These are phyloP conservation scores for Musa itinerans DNA, from an alignment of 176 grass and related monocot species.

Conservation along the genomic window DNA sequence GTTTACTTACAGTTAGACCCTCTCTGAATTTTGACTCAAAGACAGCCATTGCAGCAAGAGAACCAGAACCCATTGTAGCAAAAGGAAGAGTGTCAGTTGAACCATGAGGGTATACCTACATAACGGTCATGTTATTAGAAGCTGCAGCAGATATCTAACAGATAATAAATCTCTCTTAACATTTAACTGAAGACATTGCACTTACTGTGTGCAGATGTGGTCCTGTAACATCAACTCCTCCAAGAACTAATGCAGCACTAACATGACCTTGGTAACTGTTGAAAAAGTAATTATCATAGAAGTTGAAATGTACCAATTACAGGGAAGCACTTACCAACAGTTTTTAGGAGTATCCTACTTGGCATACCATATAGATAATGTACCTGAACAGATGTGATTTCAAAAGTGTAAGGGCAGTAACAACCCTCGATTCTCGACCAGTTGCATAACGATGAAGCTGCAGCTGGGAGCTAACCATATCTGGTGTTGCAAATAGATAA, in stretches of 20 bases:
- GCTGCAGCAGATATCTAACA: conserved; percentile 1
- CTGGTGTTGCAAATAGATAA: conserved; percentile 21
- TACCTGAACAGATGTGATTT: conserved; percentile 93
- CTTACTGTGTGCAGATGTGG: conserved; percentile 88
- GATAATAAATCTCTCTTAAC: not conserved
- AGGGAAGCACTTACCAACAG: not conserved
- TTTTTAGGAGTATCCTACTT: not conserved
- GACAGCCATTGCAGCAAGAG: conserved; percentile 89
- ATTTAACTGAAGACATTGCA: not conserved
- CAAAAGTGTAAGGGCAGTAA: conserved; percentile 75
- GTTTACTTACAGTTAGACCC: conserved; percentile 68
- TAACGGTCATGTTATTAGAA: not conserved
- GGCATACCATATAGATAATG: not conserved
- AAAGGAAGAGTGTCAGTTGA: conserved; percentile 95
- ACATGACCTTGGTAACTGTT: conserved; percentile 80
- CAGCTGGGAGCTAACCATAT: conserved; percentile 95
- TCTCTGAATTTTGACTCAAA: conserved; percentile 87
- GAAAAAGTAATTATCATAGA: conserved; percentile 3
- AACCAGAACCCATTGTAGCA: conserved; percentile 95
- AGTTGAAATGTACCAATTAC: not conserved
- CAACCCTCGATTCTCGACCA: conserved; percentile 78
- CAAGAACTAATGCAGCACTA: conserved; percentile 83
- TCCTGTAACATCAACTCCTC: conserved; percentile 77
- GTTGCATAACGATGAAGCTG: conserved; percentile 93
- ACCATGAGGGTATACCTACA: conserved; percentile 84